phyloP scores from a whole-genome alignment of 2,329 filamentous ascomycete genomes.

The Fusarium irregulare region DNA sequence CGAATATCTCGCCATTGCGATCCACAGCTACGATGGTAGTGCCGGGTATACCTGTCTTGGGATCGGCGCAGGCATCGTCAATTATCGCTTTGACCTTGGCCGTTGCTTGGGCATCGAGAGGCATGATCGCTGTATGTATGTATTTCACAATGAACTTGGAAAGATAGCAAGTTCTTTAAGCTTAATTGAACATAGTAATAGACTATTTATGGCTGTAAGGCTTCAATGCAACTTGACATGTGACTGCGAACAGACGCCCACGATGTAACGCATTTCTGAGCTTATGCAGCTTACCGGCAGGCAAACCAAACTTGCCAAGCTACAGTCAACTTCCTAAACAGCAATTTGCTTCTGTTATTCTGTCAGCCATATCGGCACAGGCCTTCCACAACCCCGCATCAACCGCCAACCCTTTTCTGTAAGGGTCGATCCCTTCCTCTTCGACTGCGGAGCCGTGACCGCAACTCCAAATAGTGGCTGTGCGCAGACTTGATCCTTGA shows the following conservation, averaged over 20 bases:
- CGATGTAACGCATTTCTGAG: neutral
- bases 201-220: neutral
- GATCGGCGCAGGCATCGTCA: slow-evolving; percentile 53
- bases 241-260: neutral
- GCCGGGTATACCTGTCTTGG: slow-evolving; percentile 56
- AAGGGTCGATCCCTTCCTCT: neutral
- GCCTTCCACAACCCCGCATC: neutral
- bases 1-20: slow-evolving; percentile 60
- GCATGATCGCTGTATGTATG: slow-evolving; percentile 21
- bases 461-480: neutral
- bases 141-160: neutral
- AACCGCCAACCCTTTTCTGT: neutral
- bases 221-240: neutral
- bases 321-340: neutral
- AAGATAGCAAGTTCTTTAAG: neutral
- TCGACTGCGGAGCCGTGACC: neutral
- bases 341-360: neutral
- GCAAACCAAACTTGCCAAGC: neutral
- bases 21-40: slow-evolving; percentile 59
- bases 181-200: neutral
- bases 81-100: slow-evolving; percentile 45
- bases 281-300: neutral
- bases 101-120: slow-evolving; percentile 25
- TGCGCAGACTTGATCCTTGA: neutral
- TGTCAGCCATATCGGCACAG: neutral